Evolutionary conservation across 228 moss, liverwort and hornwort genomes (phyloP).

Genomic region (Sphagnum fallax): DNA sequence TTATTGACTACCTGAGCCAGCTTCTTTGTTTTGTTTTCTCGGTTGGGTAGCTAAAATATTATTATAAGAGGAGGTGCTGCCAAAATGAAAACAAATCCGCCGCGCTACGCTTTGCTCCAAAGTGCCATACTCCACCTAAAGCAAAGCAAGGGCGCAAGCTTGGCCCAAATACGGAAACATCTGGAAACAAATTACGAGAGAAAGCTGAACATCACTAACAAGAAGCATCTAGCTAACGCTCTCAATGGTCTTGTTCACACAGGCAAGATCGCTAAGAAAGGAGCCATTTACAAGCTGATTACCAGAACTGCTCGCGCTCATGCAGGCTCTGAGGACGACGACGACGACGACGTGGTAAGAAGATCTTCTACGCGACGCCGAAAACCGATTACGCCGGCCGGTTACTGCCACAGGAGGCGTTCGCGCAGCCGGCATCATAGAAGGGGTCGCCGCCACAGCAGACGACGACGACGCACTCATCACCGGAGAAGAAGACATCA

Average conservation of each 20-base stretch:
- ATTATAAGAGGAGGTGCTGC: not conserved
- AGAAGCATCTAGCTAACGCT: not conserved
- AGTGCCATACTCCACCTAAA: constrained; percentile 2
- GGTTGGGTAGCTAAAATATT: too few species aligned
- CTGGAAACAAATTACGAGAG: not conserved
- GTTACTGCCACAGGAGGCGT: not conserved
- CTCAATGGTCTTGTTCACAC: not conserved
- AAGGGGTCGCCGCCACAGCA: not conserved
- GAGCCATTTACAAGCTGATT: not conserved
- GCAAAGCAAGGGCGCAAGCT: constrained; percentile 2
- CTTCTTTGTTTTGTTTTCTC: not conserved
- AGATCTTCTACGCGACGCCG: not conserved
- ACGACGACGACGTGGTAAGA: not conserved
- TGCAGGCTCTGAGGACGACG: not conserved
- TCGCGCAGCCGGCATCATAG: too few species aligned
- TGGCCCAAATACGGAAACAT: constrained; percentile 1
- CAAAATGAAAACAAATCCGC: not conserved
- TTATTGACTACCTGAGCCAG: too few species aligned
- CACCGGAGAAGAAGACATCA: not conserved
- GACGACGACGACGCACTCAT: not conserved
- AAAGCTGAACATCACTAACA: not conserved
- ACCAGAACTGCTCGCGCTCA: not conserved
- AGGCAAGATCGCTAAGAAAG: not conserved
- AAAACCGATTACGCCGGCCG: not conserved
- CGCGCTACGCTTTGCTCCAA: not conserved